phyloP scores from a whole-genome alignment of 2,329 filamentous ascomycete species.

The Fusarium burgessii region DNA sequence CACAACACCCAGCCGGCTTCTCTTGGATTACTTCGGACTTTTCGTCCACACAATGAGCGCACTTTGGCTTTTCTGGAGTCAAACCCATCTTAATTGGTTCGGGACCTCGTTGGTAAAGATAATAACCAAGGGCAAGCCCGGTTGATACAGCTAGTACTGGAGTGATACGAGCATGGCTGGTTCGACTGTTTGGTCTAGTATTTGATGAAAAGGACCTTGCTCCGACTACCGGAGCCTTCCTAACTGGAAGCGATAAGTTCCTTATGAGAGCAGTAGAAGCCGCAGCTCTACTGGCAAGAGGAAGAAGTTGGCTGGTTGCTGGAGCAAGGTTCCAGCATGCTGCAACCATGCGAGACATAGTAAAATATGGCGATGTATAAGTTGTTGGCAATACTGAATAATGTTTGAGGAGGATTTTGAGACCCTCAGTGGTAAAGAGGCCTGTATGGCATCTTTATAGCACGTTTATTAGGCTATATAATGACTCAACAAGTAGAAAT shows the following conservation, averaged over 20 bases:
- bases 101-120: background rate
- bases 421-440: too few species aligned
- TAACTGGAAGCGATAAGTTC: background rate
- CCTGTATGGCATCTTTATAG: background rate
- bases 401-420: too few species aligned
- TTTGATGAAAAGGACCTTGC: background rate
- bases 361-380: background rate
- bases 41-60: background rate
- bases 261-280: background rate
- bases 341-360: background rate
- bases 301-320: background rate
- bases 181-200: too few species aligned
- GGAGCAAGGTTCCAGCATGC: background rate
- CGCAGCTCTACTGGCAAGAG: background rate
- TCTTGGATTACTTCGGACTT: background rate
- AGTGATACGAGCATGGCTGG: background rate
- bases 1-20: background rate
- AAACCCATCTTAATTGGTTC: background rate
- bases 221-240: too few species aligned
- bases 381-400: background rate
- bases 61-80: background rate
- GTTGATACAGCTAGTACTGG: background rate
- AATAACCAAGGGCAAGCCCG: background rate
- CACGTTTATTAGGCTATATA: background rate
- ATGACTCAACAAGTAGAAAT: background rate